A percentile compares a stretch with the other conserved stretches of the same genome.
Evolutionary conservation across 176 grass and related monocot genomes (phyloP).

Genomic region (barley (Hordeum vulgare)): DNA sequence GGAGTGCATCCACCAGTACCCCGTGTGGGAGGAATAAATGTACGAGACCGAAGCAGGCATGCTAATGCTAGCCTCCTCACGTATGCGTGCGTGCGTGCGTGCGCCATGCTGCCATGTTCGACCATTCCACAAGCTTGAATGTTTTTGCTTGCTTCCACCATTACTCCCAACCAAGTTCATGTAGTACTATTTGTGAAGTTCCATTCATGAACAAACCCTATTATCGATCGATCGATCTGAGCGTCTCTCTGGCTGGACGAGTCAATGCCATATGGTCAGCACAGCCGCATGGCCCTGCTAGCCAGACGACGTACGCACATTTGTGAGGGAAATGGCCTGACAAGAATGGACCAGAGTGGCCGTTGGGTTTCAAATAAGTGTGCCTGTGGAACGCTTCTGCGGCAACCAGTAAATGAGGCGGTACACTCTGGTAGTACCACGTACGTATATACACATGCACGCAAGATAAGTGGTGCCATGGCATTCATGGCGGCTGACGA

Average conservation of each 20-base stretch:
- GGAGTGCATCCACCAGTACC: constrained; percentile 47
- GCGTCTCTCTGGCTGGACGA: too few relatives aligned
- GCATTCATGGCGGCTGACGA: constrained; percentile 1
- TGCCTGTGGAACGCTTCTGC: not conserved
- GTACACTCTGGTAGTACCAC: not conserved
- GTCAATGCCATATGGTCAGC: not conserved
- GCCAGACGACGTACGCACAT: not conserved
- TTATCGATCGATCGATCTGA: not conserved
- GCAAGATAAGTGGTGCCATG: not conserved
- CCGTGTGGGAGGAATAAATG: not conserved
- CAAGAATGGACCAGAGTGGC: not conserved
- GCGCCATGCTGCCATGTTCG: not conserved
- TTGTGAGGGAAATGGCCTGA: not conserved
- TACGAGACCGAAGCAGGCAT: not conserved
- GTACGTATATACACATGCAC: not conserved
- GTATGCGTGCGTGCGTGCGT: not conserved
- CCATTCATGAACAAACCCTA: not conserved
- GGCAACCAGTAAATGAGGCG: not conserved
- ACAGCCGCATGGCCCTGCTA: not conserved
- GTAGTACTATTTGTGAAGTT: not conserved
- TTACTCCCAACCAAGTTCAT: too few relatives aligned
- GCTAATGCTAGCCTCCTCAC: too few relatives aligned
- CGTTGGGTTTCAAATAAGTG: not conserved
- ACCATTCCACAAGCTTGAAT: not conserved
- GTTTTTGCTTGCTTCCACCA: too few relatives aligned